Conservation (phyloP, 2,329 filamentous ascomycete genomes). For the Trichoderma cornu-damae region DNA sequence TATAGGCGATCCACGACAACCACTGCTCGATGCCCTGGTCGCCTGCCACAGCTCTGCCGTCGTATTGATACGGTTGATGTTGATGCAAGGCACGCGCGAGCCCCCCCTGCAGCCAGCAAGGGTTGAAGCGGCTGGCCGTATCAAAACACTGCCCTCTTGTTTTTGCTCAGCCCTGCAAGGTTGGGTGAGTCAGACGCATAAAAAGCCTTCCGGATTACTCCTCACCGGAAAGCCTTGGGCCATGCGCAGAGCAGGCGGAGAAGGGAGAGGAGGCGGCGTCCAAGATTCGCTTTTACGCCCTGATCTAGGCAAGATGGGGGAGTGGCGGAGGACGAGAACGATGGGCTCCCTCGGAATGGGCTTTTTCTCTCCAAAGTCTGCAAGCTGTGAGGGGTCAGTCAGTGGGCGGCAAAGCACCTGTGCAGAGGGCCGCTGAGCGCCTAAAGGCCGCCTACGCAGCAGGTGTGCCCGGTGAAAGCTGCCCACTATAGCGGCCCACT, state of each 20-base stretch:
- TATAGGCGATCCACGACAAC: neutral
- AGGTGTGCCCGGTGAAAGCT: neutral
- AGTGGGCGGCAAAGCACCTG: neutral
- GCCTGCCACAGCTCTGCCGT: neutral
- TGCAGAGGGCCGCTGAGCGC: neutral
- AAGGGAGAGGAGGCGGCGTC: neutral
- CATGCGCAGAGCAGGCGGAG: neutral
- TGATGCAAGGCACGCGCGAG: slow-evolving; percentile 6
- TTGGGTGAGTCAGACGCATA: slow-evolving; percentile 19
- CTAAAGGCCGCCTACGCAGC: neutral
- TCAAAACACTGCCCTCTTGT: slow-evolving; percentile 12
- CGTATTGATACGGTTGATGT: neutral
- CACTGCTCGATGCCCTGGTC: neutral
- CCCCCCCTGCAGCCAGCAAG: neutral
- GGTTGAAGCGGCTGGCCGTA: neutral
- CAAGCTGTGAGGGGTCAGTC: neutral
- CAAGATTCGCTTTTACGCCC: neutral
- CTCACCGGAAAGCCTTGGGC: slow-evolving; percentile 5
- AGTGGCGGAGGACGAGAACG: neutral
- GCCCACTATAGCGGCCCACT: neutral
- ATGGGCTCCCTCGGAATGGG: neutral
- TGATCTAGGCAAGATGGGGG: neutral
- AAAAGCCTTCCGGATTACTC: slow-evolving; percentile 10
- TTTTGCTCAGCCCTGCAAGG: slow-evolving; percentile 7
- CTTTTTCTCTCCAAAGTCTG: neutral